Evolutionary conservation across 352 stramenopile species (phyloP).

Genomic region (Phytophthora brassicae): DNA sequence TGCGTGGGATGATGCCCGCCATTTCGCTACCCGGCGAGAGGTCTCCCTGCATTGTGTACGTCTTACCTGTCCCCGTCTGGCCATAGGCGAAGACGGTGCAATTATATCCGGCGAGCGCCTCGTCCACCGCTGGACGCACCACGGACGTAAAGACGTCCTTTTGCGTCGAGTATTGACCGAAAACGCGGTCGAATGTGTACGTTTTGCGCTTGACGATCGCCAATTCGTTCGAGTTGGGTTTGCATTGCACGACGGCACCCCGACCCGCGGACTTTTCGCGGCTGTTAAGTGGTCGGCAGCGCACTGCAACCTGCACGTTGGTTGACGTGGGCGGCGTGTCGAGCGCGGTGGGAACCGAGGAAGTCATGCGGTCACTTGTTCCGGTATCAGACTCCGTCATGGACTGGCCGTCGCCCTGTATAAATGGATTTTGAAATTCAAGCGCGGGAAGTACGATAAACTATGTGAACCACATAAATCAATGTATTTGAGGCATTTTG

Average conservation of each 20-base stretch:
- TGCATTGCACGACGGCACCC: constrained; percentile 84
- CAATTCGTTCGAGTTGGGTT: constrained; percentile 84
- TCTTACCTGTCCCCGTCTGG: constrained; percentile 97
- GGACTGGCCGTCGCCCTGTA: too few relatives aligned
- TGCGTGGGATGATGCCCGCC: constrained; percentile 95
- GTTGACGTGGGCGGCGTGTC: constrained; percentile 37
- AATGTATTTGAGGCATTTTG: not conserved
- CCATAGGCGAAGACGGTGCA: constrained; percentile 97
- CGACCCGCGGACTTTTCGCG: constrained; percentile 82
- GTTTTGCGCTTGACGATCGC: constrained; percentile 87
- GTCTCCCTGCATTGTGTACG: constrained; percentile 97
- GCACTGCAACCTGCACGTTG: constrained; percentile 90
- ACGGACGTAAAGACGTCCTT: constrained; percentile 95
- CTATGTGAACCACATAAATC: not conserved
- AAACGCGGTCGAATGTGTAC: constrained; percentile 93
- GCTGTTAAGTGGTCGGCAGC: constrained; percentile 88
- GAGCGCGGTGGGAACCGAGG: constrained; percentile 15
- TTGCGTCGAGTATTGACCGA: constrained; percentile 95
- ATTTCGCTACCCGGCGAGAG: constrained; percentile 84
- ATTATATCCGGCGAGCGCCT: constrained; percentile 96
- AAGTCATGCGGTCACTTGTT: constrained; percentile 29
- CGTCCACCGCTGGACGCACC: constrained; percentile 94
- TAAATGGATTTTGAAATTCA: too few relatives aligned
- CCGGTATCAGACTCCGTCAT: constrained; percentile 19
- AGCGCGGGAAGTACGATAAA: too few relatives aligned